Percentiles rank a stretch among this genome's conserved stretches.
Conservation (phyloP, 768 basidiomycete species). For the Pleurotus djamor region DNA sequence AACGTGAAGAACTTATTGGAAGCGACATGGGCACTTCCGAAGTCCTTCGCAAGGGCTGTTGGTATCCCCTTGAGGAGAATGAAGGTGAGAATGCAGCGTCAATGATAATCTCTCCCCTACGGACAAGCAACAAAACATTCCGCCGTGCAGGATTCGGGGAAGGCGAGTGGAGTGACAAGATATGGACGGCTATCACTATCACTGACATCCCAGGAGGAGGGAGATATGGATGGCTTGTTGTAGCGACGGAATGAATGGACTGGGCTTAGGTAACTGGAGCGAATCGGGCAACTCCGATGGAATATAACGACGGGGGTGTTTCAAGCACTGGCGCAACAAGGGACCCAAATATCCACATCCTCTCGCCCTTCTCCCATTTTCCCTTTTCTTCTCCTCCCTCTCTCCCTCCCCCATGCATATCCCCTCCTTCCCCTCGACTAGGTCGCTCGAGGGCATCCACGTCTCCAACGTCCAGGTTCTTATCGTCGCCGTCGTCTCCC, state of each 20-base stretch:
- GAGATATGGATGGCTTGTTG: neutral
- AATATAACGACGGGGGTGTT: conserved; percentile 7
- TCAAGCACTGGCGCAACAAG: neutral
- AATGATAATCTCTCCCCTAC: too few species aligned
- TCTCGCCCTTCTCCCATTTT: neutral
- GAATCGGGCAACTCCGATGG: neutral
- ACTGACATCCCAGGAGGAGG: neutral
- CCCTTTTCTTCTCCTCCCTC: neutral
- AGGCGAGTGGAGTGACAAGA: too few species aligned
- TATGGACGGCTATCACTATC: neutral
- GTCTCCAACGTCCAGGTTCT: conserved; percentile 7
- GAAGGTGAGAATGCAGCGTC: too few species aligned
- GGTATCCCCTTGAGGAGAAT: too few species aligned
- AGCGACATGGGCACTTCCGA: too few species aligned
- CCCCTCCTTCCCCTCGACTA: conserved; percentile 8
- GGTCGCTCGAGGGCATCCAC: conserved; percentile 7
- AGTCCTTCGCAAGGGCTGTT: too few species aligned
- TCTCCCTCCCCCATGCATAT: conserved; percentile 2
- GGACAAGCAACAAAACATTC: too few species aligned
- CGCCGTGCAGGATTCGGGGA: too few species aligned
- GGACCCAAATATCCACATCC: neutral
- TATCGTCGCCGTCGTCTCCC: conserved; percentile 21
- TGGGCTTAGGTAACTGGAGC: too few species aligned
- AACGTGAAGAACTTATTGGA: too few species aligned
- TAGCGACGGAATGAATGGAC: neutral